Percentiles rank a stretch among this genome's conserved stretches.
Conservation (phyloP, 2,329 filamentous ascomycete species). For the Fusarium cicatricum region DNA sequence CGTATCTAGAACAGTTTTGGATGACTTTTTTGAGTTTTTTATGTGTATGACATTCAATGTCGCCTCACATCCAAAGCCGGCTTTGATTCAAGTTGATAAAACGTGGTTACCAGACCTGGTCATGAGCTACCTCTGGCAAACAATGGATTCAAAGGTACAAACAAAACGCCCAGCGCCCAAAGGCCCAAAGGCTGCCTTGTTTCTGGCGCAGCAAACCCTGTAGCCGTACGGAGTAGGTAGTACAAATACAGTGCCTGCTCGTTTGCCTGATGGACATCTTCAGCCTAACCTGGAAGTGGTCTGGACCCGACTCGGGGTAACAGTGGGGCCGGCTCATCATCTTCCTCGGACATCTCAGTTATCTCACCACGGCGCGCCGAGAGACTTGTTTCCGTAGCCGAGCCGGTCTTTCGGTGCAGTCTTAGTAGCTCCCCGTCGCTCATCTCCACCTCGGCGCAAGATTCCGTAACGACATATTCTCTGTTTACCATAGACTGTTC, state of each 20-base stretch:
- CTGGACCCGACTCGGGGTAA: not conserved
- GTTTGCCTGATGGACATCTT: not conserved
- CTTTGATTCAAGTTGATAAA: too few species aligned
- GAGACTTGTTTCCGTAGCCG: not conserved
- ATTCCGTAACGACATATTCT: too few species aligned
- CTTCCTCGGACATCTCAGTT: not conserved
- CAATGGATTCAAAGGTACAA: too few species aligned
- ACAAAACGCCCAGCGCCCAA: too few species aligned
- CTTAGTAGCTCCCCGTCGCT: not conserved
- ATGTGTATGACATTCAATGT: not conserved
- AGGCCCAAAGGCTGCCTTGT: too few species aligned
- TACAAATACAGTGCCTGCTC: not conserved
- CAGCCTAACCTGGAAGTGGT: conserved; percentile 20
- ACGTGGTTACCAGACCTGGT: too few species aligned
- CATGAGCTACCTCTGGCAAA: too few species aligned
- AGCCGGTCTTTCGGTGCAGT: not conserved
- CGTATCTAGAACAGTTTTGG: too few species aligned
- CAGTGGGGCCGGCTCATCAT: not conserved
- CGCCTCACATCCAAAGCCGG: too few species aligned
- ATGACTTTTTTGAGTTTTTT: too few species aligned
- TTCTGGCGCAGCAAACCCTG: too few species aligned
- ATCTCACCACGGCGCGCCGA: not conserved
- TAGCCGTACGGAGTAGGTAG: too few species aligned
- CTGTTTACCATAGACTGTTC: not conserved
- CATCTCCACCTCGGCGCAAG: not conserved